Conservation (phyloP, 1,139 yeast species). For the Suhomyces guaymorum region DNA sequence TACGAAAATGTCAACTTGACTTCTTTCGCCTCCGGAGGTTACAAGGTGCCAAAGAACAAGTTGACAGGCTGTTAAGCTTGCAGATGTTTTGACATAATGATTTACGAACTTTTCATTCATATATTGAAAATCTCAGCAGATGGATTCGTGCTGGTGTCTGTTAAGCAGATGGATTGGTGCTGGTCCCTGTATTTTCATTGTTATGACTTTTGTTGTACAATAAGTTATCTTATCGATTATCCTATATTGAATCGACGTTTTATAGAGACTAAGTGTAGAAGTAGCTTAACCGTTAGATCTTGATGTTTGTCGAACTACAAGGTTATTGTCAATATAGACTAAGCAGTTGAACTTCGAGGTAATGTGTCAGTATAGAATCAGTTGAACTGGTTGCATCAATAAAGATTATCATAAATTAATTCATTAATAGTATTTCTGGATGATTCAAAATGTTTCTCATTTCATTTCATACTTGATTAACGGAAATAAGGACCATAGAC, state of each 20-base stretch:
- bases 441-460: neutral
- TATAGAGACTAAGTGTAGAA: constrained; percentile 2
- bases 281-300: neutral
- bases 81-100: constrained; percentile 7
- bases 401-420: no score
- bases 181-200: constrained; percentile 5
- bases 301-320: no score
- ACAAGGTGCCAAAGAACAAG: constrained; percentile 55
- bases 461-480: constrained; percentile 7
- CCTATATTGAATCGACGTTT: neutral
- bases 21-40: constrained; percentile 67
- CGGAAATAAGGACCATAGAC: constrained; percentile 47
- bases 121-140: constrained; percentile 5
- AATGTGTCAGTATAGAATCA: no score
- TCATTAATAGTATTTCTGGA: no score
- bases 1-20: constrained; percentile 66
- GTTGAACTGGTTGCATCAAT: no score
- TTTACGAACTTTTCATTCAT: constrained; percentile 8
- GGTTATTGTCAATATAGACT: no score
- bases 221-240: constrained; percentile 4
- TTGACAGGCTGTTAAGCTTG: constrained; percentile 25
- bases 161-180: no score
- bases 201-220: constrained; percentile 7
- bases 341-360: no score
- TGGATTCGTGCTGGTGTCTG: no score